Base-by-base conservation (phyloP, 2,329 filamentous ascomycete genomes). In the Penicillium sp. region DNA sequence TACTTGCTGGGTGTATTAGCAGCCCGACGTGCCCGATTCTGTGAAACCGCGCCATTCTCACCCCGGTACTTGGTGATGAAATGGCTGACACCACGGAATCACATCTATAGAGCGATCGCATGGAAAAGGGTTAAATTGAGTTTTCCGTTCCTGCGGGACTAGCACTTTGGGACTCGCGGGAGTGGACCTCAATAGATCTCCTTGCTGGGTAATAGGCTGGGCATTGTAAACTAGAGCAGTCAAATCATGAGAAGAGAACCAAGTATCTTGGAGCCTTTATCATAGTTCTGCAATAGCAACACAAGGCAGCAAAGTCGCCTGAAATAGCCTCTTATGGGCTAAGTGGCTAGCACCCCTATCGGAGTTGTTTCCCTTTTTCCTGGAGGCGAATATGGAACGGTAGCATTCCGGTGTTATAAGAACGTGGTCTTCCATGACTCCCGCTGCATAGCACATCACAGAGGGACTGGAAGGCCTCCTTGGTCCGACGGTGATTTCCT, bases 91-190 rank as follows among this genome's bases (percentile, higher is more conserved):
- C 8, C n/a, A n/a, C 3, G 6, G 13, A 18, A 15, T 39, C 18
- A 24, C 23, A 40, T 24, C 38, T 25, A 27, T 40, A 25, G 20
- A n/a, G 27, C 4, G 13, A 12, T 25, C 8, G 23, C 38, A 40
- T 31, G 28, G 44, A 9, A 23, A 29, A 42, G 29, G 9, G 32
- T 28, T 15, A 24, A 46, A 56, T 49, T 49, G 50, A 55, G 43
- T 55, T 51, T 46, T 31, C 43, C 12, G 32, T 44, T 37, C 12
- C n/a, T 27, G 28, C 28, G 32, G 40, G 8, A 7, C 42, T 44
- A 38, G 18, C 27, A 38, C n/a, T 31, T 38, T 37, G 12, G 38
- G 29, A 49, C 35, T 49, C 47, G 43, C 53, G n/a, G 20, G 49
- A 44, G 10, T 20, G 45, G 45, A 13, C 38, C 45, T 24, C 6